Conservation (phyloP, 345 rosid genomes). For the Corchorus olitorius region DNA sequence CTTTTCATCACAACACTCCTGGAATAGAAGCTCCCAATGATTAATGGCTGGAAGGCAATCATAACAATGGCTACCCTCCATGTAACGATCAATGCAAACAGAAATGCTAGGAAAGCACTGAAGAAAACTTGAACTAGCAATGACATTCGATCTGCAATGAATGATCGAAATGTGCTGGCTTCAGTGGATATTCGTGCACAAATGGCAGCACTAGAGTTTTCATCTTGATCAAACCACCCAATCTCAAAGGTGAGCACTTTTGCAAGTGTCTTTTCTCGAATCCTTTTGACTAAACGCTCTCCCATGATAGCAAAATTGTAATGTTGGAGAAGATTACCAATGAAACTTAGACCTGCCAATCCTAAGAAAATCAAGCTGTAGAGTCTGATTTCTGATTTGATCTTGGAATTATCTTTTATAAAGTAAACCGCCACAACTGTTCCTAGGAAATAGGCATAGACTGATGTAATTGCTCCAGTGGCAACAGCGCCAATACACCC, state of each 20-base stretch:
- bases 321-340: constrained; percentile 46
- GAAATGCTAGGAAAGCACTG: constrained; percentile 41
- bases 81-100: constrained; percentile 33
- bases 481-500: constrained; percentile 50
- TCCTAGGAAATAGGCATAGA: constrained; percentile 45
- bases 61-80: constrained; percentile 51
- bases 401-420: constrained; percentile 29
- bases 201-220: constrained; percentile 50
- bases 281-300: constrained; percentile 43
- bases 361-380: constrained; percentile 46
- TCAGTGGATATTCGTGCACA: constrained; percentile 46
- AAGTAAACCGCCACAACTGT: constrained; percentile 45
- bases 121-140: constrained; percentile 42
- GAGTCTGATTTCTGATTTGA: constrained; percentile 34
- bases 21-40: constrained; percentile 43
- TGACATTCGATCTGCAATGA: constrained; percentile 44
- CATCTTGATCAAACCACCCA: constrained; percentile 55
- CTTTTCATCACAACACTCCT: constrained; percentile 51
- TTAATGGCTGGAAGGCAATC: constrained; percentile 50
- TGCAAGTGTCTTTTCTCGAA: constrained; percentile 37
- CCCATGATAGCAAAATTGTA: constrained; percentile 54
- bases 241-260: constrained; percentile 49
- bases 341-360: constrained; percentile 37
- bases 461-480: constrained; percentile 41
- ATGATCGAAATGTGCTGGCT: constrained; percentile 43